Evolutionary conservation across 2,329 filamentous ascomycete species (phyloP).

Genomic region (Fusarium torulosum): DNA sequence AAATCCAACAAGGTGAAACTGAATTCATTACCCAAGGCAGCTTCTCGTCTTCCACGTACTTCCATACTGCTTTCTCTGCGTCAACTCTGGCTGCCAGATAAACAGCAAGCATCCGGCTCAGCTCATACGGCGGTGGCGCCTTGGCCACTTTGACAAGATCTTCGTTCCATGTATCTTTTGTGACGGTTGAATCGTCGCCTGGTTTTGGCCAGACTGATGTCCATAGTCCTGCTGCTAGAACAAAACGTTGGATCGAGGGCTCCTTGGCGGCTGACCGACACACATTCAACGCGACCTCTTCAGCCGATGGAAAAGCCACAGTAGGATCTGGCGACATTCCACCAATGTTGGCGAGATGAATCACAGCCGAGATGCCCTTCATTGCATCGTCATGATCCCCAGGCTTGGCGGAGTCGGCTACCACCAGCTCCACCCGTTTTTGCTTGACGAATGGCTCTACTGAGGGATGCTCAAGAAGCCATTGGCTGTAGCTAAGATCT

Average conservation of each 20-base stretch:
- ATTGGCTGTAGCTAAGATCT: slow-evolving; percentile 30
- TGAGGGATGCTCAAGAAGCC: slow-evolving; percentile 31
- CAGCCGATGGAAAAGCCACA: slow-evolving; percentile 24
- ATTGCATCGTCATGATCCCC: slow-evolving; percentile 37
- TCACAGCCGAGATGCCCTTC: slow-evolving; percentile 37
- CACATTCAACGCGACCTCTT: slow-evolving; percentile 28
- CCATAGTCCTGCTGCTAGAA: slow-evolving; percentile 38
- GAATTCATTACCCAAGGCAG: slow-evolving; percentile 38
- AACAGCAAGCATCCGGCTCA: slow-evolving; percentile 17
- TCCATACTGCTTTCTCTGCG: slow-evolving; percentile 42
- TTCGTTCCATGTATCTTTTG: slow-evolving; percentile 40
- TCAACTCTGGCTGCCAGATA: slow-evolving; percentile 32
- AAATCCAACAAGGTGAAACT: slow-evolving; percentile 30
- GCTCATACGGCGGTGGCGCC: slow-evolving; percentile 36
- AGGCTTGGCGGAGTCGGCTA: slow-evolving; percentile 33
- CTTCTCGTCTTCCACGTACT: slow-evolving; percentile 33
- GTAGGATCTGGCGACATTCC: slow-evolving; percentile 33
- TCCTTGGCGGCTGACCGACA: slow-evolving; percentile 39
- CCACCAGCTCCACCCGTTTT: slow-evolving; percentile 31
- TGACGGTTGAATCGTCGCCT: slow-evolving; percentile 4
- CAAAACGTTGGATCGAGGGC: slow-evolving; percentile 34
- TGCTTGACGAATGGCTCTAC: slow-evolving; percentile 19
- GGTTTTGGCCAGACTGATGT: slow-evolving; percentile 27
- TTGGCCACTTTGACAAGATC: slow-evolving; percentile 18
- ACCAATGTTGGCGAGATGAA: slow-evolving; percentile 36